Base-by-base conservation (phyloP, 1,139 yeast species). In the Cylindricascospora bacillispora region DNA sequence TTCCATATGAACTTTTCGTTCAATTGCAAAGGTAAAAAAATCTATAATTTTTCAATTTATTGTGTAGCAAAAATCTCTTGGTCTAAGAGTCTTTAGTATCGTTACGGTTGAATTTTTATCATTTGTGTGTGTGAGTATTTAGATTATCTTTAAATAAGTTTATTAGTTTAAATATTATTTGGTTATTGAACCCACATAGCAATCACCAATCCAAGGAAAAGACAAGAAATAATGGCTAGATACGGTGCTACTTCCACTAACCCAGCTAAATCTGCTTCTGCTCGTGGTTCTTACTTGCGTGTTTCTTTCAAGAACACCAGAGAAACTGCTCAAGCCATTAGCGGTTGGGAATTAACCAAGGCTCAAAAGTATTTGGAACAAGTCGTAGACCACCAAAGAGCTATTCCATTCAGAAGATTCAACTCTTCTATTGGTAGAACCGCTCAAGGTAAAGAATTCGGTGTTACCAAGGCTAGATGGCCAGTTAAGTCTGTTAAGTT, bases 391-490 rank as follows among this genome's bases (percentile, higher is more conserved):
- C 95, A 89, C 75, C 76, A 92, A 74, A 89, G 97, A 79, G 98
- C 97, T 59, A 83, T 92, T 58, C 99, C 99, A 64, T 85, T 89
- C 89, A 82, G 98, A 77, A 78, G 95, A 74, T 86, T 73, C 73
- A 80, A 80, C 73, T 73, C 79, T 53, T 83, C 95, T 57, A 85
- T 83, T 59, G 99, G 99, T 65, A 83, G 98, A 73, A 82, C 98
- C 57, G 94, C 92, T 54, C 98, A 89, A 73, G 99, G 95, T 71
- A 89, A 89, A 73, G 98, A 89, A 74, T 92, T 86, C 62, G 98
- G 97, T 70, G 95, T 85, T 63, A 85, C 95, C 76, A 86, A 82
- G 73, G 98, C 97, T 58, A 86, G 99, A 83, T 89, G 99, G 99
- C 99, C 99, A 62, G 94, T 75, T 51, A 89, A 92, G 81, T 82